phyloP scores from a whole-genome alignment of 306 rosid species.

The Castanea crenata region DNA sequence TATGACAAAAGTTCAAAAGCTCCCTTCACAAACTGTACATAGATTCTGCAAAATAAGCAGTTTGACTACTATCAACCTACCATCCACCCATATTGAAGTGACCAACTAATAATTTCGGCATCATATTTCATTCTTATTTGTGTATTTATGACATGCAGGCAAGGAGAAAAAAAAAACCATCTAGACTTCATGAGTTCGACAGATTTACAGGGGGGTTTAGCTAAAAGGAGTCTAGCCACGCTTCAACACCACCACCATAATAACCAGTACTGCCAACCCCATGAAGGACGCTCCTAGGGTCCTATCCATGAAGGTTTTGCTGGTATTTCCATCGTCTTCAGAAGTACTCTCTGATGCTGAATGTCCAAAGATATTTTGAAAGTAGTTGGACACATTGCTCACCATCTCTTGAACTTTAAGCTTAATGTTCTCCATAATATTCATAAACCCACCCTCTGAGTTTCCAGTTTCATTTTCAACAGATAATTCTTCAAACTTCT shows the following conservation, averaged over 20 bases:
- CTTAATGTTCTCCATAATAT: slow-evolving; percentile 38
- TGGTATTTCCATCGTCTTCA: slow-evolving; percentile 30
- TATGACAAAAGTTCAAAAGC: background rate
- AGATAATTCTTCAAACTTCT: slow-evolving; percentile 26
- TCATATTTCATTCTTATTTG: background rate
- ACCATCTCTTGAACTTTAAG: slow-evolving; percentile 43
- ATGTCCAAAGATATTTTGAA: slow-evolving; percentile 55
- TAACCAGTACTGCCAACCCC: slow-evolving; percentile 65
- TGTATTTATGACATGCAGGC: background rate
- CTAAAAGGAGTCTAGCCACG: slow-evolving; percentile 39
- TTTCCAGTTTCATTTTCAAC: slow-evolving; percentile 1
- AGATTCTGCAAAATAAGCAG: background rate
- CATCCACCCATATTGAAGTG: too few species aligned
- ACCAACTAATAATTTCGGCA: background rate
- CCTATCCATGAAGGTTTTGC: slow-evolving; percentile 14
- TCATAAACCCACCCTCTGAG: background rate
- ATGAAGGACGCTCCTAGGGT: slow-evolving; percentile 46
- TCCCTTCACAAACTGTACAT: background rate
- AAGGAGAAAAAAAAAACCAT: background rate
- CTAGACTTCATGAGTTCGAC: slow-evolving; percentile 31
- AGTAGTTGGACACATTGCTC: slow-evolving; percentile 28
- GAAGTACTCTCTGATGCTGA: slow-evolving; percentile 32
- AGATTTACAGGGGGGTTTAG: slow-evolving; percentile 5
- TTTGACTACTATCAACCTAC: background rate
- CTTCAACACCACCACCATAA: slow-evolving; percentile 60